Conservation (phyloP, 106 monocot genomes). For the Dendrobium catenatum region DNA sequence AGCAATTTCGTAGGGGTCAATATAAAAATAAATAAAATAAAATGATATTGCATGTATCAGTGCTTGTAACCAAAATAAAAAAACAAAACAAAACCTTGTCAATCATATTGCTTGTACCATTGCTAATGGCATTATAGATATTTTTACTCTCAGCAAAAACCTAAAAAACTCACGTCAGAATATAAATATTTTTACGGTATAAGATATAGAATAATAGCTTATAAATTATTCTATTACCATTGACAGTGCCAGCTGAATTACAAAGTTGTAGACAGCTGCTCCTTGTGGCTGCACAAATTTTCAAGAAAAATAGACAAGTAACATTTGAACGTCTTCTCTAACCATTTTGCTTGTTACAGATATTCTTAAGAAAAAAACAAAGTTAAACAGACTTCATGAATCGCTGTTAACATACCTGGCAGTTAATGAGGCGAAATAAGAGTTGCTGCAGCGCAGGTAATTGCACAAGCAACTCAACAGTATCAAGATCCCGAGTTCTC, state of each 20-base stretch:
- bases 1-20: neutral
- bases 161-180: constrained; percentile 27
- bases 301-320: neutral
- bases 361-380: neutral
- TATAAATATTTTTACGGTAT: neutral
- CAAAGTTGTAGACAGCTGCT: constrained; percentile 60
- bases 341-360: neutral
- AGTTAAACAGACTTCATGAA: neutral
- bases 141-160: constrained; percentile 82
- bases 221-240: constrained; percentile 3
- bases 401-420: constrained; percentile 40
- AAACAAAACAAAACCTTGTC: constrained; percentile 63
- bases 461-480: constrained; percentile 77
- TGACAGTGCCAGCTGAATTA: constrained; percentile 78
- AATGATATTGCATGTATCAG: no score
- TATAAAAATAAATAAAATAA: neutral
- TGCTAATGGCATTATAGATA: constrained; percentile 75
- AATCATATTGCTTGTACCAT: constrained; percentile 81
- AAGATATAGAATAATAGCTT: neutral
- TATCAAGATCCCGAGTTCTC: constrained; percentile 74
- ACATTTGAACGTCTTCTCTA: neutral
- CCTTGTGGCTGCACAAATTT: constrained; percentile 82
- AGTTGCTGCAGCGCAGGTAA: constrained; percentile 86
- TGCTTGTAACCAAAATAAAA: no score
- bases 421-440: constrained; percentile 73